phyloP scores from a whole-genome alignment of 129 eudicot species.

The Chrysanthemum lavandulifolium region DNA sequence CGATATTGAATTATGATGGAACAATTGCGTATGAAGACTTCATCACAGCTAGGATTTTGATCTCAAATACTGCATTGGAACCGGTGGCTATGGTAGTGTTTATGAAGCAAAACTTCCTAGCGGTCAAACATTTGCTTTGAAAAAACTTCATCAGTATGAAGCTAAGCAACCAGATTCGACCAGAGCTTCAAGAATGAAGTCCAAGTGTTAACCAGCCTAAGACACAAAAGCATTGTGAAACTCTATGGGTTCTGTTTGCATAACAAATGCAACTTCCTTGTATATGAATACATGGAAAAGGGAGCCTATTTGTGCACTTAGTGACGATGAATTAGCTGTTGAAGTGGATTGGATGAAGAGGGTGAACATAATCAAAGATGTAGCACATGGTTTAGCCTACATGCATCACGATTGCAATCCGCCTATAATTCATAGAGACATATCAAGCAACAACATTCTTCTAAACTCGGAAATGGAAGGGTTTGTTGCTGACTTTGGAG shows the following conservation, averaged over 20 bases:
- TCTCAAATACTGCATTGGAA: conserved; percentile 41
- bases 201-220: conserved; percentile 23
- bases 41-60: conserved; percentile 36
- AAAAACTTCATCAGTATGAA: conserved; percentile 32
- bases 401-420: no score
- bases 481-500: no score
- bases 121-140: conserved; percentile 36
- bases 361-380: no score
- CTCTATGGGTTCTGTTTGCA: conserved; percentile 37
- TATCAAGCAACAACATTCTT: no score
- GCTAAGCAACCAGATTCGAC: conserved; percentile 25
- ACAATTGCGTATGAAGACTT: conserved; percentile 34
- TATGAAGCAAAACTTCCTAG: conserved; percentile 35
- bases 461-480: no score
- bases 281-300: conserved; percentile 38
- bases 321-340: no score
- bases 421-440: no score
- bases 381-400: no score
- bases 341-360: no score
- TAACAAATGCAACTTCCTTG: conserved; percentile 30
- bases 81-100: conserved; percentile 38
- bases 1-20: conserved; percentile 35
- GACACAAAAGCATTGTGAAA: conserved; percentile 31
- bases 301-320: conserved; percentile 27
- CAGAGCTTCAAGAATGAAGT: conserved; percentile 35